Conservation (phyloP, 2,329 filamentous ascomycete genomes). For the Colletotrichum brevisporum region DNA sequence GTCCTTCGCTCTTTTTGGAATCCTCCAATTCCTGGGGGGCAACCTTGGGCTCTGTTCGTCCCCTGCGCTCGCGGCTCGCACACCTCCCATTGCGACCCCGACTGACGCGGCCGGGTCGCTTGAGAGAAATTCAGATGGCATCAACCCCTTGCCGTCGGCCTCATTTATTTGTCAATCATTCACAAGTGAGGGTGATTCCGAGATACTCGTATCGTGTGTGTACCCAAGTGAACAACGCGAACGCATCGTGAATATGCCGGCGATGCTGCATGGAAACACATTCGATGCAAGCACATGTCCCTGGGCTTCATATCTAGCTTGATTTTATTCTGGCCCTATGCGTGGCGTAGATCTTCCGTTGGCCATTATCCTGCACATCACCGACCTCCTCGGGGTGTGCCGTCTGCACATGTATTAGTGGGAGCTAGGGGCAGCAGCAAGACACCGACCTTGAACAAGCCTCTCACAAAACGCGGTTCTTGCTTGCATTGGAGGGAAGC, state of each 20-base stretch:
- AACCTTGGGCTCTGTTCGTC: not conserved
- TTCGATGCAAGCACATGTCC: not conserved
- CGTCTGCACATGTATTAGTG: constrained; percentile 14
- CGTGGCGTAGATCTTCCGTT: constrained; percentile 19
- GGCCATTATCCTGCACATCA: constrained; percentile 23
- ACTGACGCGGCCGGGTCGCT: not conserved
- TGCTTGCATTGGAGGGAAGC: not conserved
- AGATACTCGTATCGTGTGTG: not conserved
- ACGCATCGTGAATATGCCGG: not conserved
- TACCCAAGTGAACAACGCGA: no score
- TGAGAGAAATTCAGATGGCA: constrained; percentile 27
- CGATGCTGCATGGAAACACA: not conserved
- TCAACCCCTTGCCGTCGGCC: not conserved
- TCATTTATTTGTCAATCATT: not conserved
- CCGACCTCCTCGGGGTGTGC: constrained; percentile 27
- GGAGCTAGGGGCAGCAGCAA: not conserved
- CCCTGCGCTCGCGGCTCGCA: not conserved
- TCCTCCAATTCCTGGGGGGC: not conserved
- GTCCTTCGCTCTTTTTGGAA: not conserved
- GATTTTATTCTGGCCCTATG: not conserved
- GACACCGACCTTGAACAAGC: not conserved
- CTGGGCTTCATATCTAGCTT: not conserved
- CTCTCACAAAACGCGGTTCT: not conserved
- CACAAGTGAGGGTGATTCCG: not conserved
- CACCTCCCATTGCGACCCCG: not conserved